Percentiles rank a stretch among this genome's conserved stretches.
Conservation (phyloP, 495 filamentous ascomycete genomes). For the Podospora pseudoanserina region DNA sequence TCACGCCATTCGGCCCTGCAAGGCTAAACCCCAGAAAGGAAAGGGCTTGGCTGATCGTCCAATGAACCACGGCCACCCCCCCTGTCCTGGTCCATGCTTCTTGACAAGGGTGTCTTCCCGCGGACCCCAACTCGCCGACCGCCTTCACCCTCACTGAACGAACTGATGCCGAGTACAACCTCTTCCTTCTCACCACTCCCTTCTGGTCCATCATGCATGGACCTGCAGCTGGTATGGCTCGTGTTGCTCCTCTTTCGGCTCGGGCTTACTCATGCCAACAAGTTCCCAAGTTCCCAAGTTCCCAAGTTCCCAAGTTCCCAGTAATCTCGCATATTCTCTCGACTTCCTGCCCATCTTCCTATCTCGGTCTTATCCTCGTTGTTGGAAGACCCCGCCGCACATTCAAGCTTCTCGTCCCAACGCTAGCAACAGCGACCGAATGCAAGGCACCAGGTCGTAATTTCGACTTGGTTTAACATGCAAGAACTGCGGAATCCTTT, state of each 20-base stretch:
- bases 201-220: not conserved
- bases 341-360: not conserved
- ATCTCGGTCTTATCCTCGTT: no score
- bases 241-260: not conserved
- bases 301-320: not conserved
- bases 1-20: slow-evolving; percentile 17
- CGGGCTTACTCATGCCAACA: slow-evolving; percentile 1
- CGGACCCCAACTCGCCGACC: not conserved
- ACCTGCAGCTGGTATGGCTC: not conserved
- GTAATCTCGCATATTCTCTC: not conserved
- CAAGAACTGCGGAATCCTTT: not conserved
- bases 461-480: not conserved
- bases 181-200: not conserved
- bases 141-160: not conserved
- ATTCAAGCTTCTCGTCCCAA: not conserved
- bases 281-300: not conserved
- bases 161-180: not conserved
- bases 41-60: slow-evolving; percentile 9
- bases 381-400: not conserved
- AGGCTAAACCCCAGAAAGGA: slow-evolving; percentile 16
- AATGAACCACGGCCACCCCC: slow-evolving; percentile 18
- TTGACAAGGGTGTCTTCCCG: slow-evolving; percentile 12
- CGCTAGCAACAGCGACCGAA: not conserved
- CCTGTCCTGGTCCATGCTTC: slow-evolving; percentile 12
- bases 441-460: not conserved